These are phyloP conservation scores for Trichosanthes cucumerina DNA, from an alignment of 306 rosid genomes.

Conservation along the genomic window DNA sequence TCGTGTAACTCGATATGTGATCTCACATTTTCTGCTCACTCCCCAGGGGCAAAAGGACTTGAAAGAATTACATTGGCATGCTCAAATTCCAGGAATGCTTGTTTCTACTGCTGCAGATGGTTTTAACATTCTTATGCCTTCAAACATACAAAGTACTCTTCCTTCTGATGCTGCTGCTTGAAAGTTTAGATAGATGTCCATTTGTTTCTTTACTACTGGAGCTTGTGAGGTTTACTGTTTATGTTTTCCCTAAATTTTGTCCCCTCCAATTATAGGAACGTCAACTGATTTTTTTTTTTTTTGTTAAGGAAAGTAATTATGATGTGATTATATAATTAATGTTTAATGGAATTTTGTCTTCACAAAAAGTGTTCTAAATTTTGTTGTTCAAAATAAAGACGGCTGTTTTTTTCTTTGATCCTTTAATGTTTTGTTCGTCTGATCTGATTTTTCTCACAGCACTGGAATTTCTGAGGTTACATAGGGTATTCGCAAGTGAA, in stretches of 20 bases:
- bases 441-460: neutral
- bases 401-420: too few species aligned
- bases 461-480: too few species aligned
- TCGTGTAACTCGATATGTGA: neutral
- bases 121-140: slow-evolving; percentile 87
- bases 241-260: neutral
- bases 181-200: neutral
- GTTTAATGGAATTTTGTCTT: neutral
- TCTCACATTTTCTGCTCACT: slow-evolving; percentile 1
- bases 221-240: neutral
- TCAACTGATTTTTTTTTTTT: neutral
- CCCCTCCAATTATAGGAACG: neutral
- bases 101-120: slow-evolving; percentile 89
- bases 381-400: neutral
- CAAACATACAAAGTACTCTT: slow-evolving; percentile 71
- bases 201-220: neutral
- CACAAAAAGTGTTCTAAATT: neutral
- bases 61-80: slow-evolving; percentile 92
- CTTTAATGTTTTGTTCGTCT: neutral
- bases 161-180: slow-evolving; percentile 44
- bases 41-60: slow-evolving; percentile 82
- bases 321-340: neutral
- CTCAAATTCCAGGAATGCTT: slow-evolving; percentile 96
- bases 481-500: neutral
- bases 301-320: neutral